Evolutionary conservation across 1,284 basidiomycete species (phyloP).

Genomic region (Sporisorium exsertum): DNA sequence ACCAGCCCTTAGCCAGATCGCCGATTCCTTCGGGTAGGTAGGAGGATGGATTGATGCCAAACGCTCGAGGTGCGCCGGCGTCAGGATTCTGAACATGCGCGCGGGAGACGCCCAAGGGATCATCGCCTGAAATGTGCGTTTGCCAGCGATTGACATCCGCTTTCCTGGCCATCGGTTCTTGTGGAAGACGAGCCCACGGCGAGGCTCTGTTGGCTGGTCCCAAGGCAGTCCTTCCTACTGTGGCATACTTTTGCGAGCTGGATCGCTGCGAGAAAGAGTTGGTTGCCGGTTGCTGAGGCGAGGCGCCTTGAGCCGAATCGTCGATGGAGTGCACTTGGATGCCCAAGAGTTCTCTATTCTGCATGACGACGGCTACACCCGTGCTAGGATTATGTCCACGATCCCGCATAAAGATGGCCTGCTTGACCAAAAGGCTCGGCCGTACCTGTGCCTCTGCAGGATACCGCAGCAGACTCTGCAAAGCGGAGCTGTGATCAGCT

Average conservation of each 20-base stretch:
- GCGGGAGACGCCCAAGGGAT: slow-evolving; percentile 25
- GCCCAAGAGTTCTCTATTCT: slow-evolving; percentile 50
- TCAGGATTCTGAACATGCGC: slow-evolving; percentile 3
- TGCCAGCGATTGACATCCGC: slow-evolving; percentile 16
- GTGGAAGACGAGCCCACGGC: slow-evolving; percentile 27
- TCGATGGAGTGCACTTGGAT: slow-evolving; percentile 24
- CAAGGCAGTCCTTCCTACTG: slow-evolving; percentile 28
- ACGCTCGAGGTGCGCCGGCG: slow-evolving; percentile 16
- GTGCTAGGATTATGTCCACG: slow-evolving; percentile 38
- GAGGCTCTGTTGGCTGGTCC: slow-evolving; percentile 14
- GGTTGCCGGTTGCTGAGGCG: background rate
- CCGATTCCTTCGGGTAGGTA: slow-evolving; percentile 56
- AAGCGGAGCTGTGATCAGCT: slow-evolving; percentile 52
- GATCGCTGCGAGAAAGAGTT: slow-evolving; percentile 7
- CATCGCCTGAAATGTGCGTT: background rate
- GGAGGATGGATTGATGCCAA: slow-evolving; percentile 42
- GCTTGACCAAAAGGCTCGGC: slow-evolving; percentile 42
- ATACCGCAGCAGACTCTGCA: slow-evolving; percentile 58
- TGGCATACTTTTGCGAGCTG: slow-evolving; percentile 34
- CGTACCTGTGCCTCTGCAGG: slow-evolving; percentile 31
- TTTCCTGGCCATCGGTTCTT: background rate
- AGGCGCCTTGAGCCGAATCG: background rate
- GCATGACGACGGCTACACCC: slow-evolving; percentile 49
- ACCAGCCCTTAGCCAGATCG: slow-evolving; percentile 60
- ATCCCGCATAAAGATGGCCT: slow-evolving; percentile 44